Conservation (phyloP, 768 basidiomycete genomes). For the Phlegmacium glaucopus region DNA sequence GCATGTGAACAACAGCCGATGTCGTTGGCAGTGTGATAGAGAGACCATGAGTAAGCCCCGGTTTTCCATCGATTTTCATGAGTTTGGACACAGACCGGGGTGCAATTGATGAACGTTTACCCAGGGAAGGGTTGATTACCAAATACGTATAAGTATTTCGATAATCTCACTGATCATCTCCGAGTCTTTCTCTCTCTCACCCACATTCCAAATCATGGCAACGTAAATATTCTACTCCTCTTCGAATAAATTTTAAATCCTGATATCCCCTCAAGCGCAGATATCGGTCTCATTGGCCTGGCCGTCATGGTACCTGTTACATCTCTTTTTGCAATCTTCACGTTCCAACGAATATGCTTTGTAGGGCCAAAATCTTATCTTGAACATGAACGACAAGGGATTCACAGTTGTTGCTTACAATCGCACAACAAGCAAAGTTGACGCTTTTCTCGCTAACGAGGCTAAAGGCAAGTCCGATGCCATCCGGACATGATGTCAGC, state of each 20-base stretch:
- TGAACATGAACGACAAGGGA: conserved; percentile 99
- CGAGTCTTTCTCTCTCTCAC: conserved; percentile 30
- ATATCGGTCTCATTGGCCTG: conserved; percentile 97
- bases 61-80: conserved; percentile 1
- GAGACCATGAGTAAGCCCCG: conserved; percentile 6
- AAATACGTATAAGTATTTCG: no score
- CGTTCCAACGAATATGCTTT: conserved; percentile 10
- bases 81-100: neutral
- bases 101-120: no score
- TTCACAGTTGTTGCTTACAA: conserved; percentile 97
- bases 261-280: conserved; percentile 58
- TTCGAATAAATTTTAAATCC: conserved; percentile 6
- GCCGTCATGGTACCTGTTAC: conserved; percentile 86
- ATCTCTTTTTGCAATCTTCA: conserved; percentile 14
- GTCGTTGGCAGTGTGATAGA: conserved; percentile 6
- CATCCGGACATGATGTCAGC: conserved; percentile 13
- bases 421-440: conserved; percentile 95
- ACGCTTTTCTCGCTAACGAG: conserved; percentile 92
- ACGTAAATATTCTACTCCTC: conserved; percentile 20
- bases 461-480: conserved; percentile 76
- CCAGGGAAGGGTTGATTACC: no score
- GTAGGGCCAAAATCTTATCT: conserved; percentile 93
- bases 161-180: conserved; percentile 24
- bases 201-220: conserved; percentile 48
- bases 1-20: conserved; percentile 11